Base-by-base conservation (phyloP, 2,329 filamentous ascomycete genomes). In the Colletotrichum magnum region DNA sequence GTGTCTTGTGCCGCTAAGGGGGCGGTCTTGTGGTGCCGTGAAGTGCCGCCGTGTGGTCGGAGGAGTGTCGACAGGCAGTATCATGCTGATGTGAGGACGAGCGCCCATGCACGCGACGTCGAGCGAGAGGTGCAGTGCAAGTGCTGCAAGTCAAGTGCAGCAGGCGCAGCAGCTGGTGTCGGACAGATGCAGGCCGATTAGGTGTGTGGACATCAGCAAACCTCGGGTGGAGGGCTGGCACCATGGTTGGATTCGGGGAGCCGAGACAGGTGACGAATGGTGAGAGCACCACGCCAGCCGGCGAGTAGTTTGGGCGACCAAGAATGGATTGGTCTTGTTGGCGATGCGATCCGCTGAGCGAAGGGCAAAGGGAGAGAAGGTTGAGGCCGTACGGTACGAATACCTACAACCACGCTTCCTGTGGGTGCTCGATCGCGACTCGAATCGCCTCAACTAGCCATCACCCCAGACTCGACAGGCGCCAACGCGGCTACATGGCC, bases 221-320 rank as follows among this genome's bases (percentile, higher is more conserved):
- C 50, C 50, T 64, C 21, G 41, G 41, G 41, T n/a, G 15, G 41
- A 15, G 41, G 16, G 41, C 15, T 15, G 32, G 7, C 52, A 24
- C 50, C 52, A 41, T 36, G 56, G 41, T 59, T 58, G 56, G 61
- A 59, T 56, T 60, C 28, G 12, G 50, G 41, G 56, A 65, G 54
- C 41, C 54, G 50, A 54, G 65, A 65, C 65, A 59, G 45, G 54
- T 64, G 65, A 68, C 61, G 61, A 41, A 68, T 48, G 32, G 61
- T 21, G 53, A 58, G 36, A 48, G 54, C 12, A 56, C 39, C 61
- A 58, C 48, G 43, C 54, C 61, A 59, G n/a, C 53, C n/a, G 36
- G 18, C 12, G 26, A 24, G 36, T 68, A 56, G 45, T 21, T 43
- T 28, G 61, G 57, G 28, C 18, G 53, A 48, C 36, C 16, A 28